phyloP scores from a whole-genome alignment of 169 alveolate species.

The Plasmodium blacklocki region DNA sequence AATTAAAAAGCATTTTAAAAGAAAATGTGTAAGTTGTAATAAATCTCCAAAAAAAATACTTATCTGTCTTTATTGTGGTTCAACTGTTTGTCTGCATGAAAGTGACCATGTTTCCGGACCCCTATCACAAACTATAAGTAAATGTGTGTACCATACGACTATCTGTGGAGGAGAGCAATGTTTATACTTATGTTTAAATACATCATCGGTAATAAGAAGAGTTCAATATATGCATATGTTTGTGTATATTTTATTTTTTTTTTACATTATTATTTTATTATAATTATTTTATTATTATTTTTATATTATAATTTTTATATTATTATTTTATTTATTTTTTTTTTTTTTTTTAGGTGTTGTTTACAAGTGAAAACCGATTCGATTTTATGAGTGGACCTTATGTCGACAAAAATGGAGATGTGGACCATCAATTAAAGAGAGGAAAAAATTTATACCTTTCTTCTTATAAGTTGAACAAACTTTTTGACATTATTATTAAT shows the following conservation, averaged over 20 bases:
- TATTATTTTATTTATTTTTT: too few species aligned
- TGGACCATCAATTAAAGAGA: slow-evolving; percentile 47
- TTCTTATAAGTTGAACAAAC: slow-evolving; percentile 22
- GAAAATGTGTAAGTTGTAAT: slow-evolving; percentile 48
- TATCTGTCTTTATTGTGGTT: slow-evolving; percentile 55
- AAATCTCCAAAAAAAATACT: slow-evolving; percentile 40
- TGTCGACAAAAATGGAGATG: slow-evolving; percentile 71
- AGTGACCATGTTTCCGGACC: slow-evolving; percentile 21
- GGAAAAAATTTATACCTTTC: slow-evolving; percentile 63
- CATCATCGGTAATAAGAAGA: slow-evolving; percentile 47
- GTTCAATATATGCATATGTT: neutral
- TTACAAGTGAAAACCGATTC: slow-evolving; percentile 52
- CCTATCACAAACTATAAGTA: slow-evolving; percentile 48
- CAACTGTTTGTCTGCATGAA: slow-evolving; percentile 56
- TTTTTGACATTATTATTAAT: slow-evolving; percentile 43
- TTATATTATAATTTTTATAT: too few species aligned
- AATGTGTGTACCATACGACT: slow-evolving; percentile 62
- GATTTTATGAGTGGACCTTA: slow-evolving; percentile 54
- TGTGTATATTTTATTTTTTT: neutral
- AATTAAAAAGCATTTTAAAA: slow-evolving; percentile 55
- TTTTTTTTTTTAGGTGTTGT: slow-evolving; percentile 17
- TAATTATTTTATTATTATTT: too few species aligned
- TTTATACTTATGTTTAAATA: slow-evolving; percentile 44
- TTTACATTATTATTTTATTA: too few species aligned
- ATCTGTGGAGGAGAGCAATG: slow-evolving; percentile 71